Evolutionary conservation across 768 basidiomycete genomes (phyloP), one percentile per base, ranked within the genome.

Genomic region (Xerocomus potaroensis): DNA sequence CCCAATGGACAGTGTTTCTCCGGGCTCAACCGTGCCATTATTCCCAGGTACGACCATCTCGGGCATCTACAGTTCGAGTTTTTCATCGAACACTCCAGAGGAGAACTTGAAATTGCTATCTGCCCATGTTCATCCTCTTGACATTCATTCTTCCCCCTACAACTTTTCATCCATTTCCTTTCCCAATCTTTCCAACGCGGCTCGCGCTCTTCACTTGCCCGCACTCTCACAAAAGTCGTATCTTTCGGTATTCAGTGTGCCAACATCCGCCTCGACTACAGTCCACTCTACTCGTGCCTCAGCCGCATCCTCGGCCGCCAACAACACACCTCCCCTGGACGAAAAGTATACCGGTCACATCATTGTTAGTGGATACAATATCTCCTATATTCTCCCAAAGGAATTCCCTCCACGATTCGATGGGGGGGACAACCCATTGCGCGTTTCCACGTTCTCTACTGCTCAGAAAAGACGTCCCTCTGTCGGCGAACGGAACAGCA

Each of bases 111-210:
- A 86, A 63, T 76, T 91, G 38, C 60, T 87, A 34, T 74, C 77
- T 8, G 84, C 84, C 8, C 78, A 86, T 61, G 78, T 88, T 4
- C 88, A 91, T 55, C 88, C 89, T 8, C 69, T 90, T 27, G 85
- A 90, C 65, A 69, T 64, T 45, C 77, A 78, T 50, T 87, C 83
- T 4, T 74, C 74, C 2, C 88, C 88, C 8, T 91, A 88, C 68
- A 79, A 79, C 59, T 89, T 89, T 61, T 85, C 84, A 4, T 74
- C 82, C 0, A 62, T 76, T 3, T 63, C 75, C 23, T 81, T 70
- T 4, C 84, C 87, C 11, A 70, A 84, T 11, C 72, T 91, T 3
- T 76, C 80, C 54, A 80, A 76, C 42, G 86, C 87, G 9, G 83
- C 81, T 8, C 76, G 79, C 23, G 82, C 84, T 16, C 71, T 91